A percentile compares a stretch with the other conserved stretches of the same genome.
These are phyloP conservation scores for Microcera coccophila DNA, from an alignment of 2,329 filamentous ascomycete genomes.

Conservation along the genomic window DNA sequence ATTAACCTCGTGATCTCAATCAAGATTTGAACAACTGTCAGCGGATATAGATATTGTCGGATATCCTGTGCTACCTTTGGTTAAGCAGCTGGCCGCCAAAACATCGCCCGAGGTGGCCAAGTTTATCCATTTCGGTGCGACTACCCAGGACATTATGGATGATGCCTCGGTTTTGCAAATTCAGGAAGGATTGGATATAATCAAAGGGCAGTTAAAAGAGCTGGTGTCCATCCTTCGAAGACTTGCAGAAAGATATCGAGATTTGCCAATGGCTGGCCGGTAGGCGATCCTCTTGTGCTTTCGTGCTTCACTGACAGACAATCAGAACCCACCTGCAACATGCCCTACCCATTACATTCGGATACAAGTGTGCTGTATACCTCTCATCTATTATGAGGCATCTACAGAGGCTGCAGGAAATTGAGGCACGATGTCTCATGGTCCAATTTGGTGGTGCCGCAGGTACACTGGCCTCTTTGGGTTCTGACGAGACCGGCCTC, in stretches of 20 bases:
- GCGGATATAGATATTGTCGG: slow-evolving; percentile 47
- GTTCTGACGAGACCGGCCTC: slow-evolving; percentile 44
- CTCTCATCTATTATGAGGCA: slow-evolving; percentile 48
- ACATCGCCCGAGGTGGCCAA: slow-evolving; percentile 8
- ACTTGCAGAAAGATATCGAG: slow-evolving; percentile 44
- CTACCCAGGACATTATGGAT: slow-evolving; percentile 59
- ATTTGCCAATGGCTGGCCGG: slow-evolving; percentile 54
- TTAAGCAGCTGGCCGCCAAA: slow-evolving; percentile 35
- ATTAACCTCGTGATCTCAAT: background rate
- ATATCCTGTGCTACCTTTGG: slow-evolving; percentile 50
- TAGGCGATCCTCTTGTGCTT: no score
- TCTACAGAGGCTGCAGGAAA: slow-evolving; percentile 43
- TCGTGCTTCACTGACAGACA: no score
- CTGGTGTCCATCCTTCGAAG: slow-evolving; percentile 42
- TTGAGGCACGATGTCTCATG: slow-evolving; percentile 45
- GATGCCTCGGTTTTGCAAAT: slow-evolving; percentile 51
- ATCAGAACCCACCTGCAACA: slow-evolving; percentile 57
- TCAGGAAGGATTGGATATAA: slow-evolving; percentile 45
- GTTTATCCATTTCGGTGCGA: slow-evolving; percentile 58
- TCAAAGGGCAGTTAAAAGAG: slow-evolving; percentile 42
- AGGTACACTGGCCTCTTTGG: slow-evolving; percentile 53
- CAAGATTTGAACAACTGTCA: background rate
- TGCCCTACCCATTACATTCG: slow-evolving; percentile 53
- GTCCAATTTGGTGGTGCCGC: slow-evolving; percentile 56
- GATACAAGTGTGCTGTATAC: slow-evolving; percentile 55